Base-by-base conservation (phyloP, 805 yeast genomes). In the Suhomyces pyralidae region DNA sequence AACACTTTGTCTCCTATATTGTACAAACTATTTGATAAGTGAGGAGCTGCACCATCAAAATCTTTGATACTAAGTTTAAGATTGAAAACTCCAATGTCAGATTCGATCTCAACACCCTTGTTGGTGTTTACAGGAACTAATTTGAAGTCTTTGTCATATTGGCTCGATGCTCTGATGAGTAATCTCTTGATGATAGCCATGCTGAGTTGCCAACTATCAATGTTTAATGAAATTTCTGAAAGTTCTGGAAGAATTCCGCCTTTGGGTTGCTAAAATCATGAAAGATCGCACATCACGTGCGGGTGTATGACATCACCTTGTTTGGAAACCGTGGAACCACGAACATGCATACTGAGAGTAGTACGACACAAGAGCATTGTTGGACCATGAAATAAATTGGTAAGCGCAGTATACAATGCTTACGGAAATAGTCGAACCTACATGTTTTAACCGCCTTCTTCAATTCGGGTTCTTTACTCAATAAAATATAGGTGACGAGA, bases 51-150 rank as follows among this genome's bases (percentile, higher is more conserved):
- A 1, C 83, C 83, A 50, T 74, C 73, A 57, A 77, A 82, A 58
- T 78, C 73, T 57, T 71, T 73, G 48, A 82, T 76, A 34, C 77
- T 71, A 12, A 82, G 74, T 2, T 64, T 47, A 9, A 81, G 58
- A 46, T 67, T 64, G 44, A 78, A 73, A 2, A 55, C 57, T 1
- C 80, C 82, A 20, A 68, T 58, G 1, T 69, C 69, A 1, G 80
- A 70, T 5, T 66, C 60, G n/a, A 81, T 61, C 12, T 54, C 61
- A 1, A 76, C 53, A 1, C 78, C 75, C 2, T 50, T 53, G 32
- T 69, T 69, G 1, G 79, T 63, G 56, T 81, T 81, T 12, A 81
- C 76, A 0, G 81, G 78, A 1, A 80, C 77, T 3, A 67, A 55
- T 44, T 61, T 61, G 43, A 58, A 61, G 9, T 55, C 61, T 2